Conservation (phyloP, 495 filamentous ascomycete genomes). For the Neurospora sp. region DNA sequence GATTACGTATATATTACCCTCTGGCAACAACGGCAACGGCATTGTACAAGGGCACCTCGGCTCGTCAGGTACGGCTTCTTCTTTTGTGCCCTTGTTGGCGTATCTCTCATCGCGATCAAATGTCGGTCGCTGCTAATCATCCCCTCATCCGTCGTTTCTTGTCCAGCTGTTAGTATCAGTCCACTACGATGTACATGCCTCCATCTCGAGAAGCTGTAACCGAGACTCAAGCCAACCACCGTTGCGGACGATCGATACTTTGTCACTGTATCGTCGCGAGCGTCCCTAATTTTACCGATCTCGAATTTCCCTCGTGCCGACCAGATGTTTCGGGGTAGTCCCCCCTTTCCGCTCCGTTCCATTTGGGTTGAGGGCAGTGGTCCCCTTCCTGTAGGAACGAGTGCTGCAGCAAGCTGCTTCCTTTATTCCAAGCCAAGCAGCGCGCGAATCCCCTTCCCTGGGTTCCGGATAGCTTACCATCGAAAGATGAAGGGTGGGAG, state of each 20-base stretch:
- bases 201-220: not conserved
- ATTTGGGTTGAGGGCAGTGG: not conserved
- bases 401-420: not conserved
- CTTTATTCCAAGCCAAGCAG: not conserved
- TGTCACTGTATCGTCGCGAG: not conserved
- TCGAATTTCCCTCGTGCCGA: not conserved
- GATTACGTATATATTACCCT: not conserved
- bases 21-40: not conserved
- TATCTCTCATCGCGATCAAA: not conserved
- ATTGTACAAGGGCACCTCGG: not conserved
- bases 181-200: not conserved
- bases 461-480: not conserved
- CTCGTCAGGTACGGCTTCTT: not conserved
- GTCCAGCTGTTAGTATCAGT: not conserved
- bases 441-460: not conserved
- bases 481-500: not conserved
- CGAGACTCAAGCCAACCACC: not conserved
- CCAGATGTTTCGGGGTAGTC: not conserved
- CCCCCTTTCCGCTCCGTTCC: not conserved
- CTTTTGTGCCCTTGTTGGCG: not conserved
- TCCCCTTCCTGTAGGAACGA: not conserved
- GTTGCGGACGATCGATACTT: not conserved
- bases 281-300: not conserved
- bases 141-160: not conserved
- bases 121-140: not conserved